These are phyloP conservation scores for Rhynchospora tenuis DNA, from an alignment of 176 grass and related monocot genomes.

Conservation along the genomic window DNA sequence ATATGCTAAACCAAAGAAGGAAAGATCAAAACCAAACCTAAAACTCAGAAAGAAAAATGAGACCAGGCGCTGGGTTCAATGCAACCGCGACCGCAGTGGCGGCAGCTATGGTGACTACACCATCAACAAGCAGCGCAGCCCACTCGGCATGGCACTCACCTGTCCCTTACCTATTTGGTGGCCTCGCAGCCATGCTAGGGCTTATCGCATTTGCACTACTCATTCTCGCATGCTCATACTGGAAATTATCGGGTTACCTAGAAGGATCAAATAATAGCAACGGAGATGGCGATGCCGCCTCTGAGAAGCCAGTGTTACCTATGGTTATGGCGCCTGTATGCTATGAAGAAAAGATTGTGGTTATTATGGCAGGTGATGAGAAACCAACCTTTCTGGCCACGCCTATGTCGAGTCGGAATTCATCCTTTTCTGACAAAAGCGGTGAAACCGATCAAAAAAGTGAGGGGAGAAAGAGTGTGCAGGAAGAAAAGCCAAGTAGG, in stretches of 20 bases:
- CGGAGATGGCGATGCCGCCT: not conserved
- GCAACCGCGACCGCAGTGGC: slow-evolving; percentile 36
- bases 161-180: slow-evolving; percentile 91
- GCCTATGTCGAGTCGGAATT: slow-evolving; percentile 73
- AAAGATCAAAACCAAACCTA: not conserved
- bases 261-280: slow-evolving; percentile 36
- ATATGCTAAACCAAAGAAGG: slow-evolving; percentile 12
- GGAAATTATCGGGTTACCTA: slow-evolving; percentile 78
- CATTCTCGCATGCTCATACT: slow-evolving; percentile 93
- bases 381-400: slow-evolving; percentile 85
- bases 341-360: slow-evolving; percentile 84
- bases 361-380: slow-evolving; percentile 95
- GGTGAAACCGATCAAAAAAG: slow-evolving; percentile 22
- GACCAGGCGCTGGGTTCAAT: slow-evolving; percentile 61
- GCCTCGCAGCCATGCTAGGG: slow-evolving; percentile 81
- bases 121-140: slow-evolving; percentile 13
- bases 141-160: slow-evolving; percentile 91
- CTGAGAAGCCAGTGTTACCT: slow-evolving; percentile 31
- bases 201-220: slow-evolving; percentile 91
- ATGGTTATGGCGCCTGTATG: slow-evolving; percentile 27
- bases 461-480: slow-evolving; percentile 27
- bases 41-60: slow-evolving; percentile 42
- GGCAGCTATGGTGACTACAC: slow-evolving; percentile 1
- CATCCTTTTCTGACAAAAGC: slow-evolving; percentile 56
- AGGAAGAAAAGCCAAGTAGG: slow-evolving; percentile 27